Evolutionary conservation across 2,329 filamentous ascomycete genomes (phyloP).

Genomic region (Epichloe amarillans): DNA sequence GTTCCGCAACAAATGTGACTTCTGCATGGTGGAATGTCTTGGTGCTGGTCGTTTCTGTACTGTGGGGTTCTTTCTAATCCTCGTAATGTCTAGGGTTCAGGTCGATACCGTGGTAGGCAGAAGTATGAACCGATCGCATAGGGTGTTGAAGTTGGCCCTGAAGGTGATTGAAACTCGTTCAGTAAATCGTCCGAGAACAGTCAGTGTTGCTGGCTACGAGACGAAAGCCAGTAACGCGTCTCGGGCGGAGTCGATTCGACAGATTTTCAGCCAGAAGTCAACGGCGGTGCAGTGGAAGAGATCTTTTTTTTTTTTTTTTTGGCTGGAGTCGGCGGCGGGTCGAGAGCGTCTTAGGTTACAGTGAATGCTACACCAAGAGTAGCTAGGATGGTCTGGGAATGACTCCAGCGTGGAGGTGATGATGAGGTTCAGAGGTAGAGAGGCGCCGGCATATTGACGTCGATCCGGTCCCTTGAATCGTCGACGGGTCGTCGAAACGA

Average conservation of each 20-base stretch:
- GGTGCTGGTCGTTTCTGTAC: neutral
- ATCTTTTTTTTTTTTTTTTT: neutral
- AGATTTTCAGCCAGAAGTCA: neutral
- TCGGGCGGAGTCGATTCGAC: neutral
- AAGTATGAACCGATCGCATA: neutral
- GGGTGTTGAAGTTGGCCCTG: neutral
- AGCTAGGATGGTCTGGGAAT: neutral
- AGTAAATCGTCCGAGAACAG: neutral
- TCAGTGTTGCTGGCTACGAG: neutral
- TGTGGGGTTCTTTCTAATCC: no score
- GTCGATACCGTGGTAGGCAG: neutral
- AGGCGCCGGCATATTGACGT: constrained; percentile 6
- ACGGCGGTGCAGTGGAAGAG: neutral
- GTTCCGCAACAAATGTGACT: constrained; percentile 3
- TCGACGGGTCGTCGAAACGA: neutral
- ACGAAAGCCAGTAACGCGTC: neutral
- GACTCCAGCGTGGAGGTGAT: neutral
- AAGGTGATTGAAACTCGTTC: neutral
- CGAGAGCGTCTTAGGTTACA: neutral
- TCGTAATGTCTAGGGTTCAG: neutral
- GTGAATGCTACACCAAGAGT: neutral
- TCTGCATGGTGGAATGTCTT: constrained; percentile 2
- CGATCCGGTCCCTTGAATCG: neutral
- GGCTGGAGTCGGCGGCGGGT: neutral
- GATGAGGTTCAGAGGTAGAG: neutral